phyloP scores from a whole-genome alignment of 2,329 filamentous ascomycete genomes.

The Thyridium curvatum region DNA sequence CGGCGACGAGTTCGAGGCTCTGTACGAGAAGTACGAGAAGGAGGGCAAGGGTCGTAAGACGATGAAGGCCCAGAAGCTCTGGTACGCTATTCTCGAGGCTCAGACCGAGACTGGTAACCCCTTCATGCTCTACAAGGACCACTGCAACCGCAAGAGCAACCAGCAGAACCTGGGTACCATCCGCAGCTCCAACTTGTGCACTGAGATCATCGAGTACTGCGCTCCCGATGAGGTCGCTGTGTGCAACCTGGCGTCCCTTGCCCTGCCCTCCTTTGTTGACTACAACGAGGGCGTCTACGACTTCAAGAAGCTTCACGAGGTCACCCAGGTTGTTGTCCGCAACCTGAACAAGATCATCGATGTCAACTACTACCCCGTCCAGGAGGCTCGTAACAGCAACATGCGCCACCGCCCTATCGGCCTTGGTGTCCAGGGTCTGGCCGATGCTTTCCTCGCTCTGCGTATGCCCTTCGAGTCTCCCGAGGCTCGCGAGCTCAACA shows the following conservation, averaged over 20 bases:
- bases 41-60: slow-evolving; percentile 85
- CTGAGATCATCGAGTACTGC: slow-evolving; percentile 96
- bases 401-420: slow-evolving; percentile 94
- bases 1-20: slow-evolving; percentile 90
- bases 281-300: slow-evolving; percentile 79
- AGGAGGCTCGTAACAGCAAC: slow-evolving; percentile 91
- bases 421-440: slow-evolving; percentile 94
- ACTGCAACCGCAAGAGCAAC: slow-evolving; percentile 98
- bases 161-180: slow-evolving; percentile 99
- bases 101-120: slow-evolving; percentile 99
- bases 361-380: slow-evolving; percentile 96
- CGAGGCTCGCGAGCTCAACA: slow-evolving; percentile 90
- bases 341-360: slow-evolving; percentile 99
- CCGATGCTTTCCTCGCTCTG: slow-evolving; percentile 94
- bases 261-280: slow-evolving; percentile 87
- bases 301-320: slow-evolving; percentile 95
- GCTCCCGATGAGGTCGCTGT: slow-evolving; percentile 97
- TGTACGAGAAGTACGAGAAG: slow-evolving; percentile 89
- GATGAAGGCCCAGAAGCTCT: slow-evolving; percentile 96
- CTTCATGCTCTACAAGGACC: slow-evolving; percentile 99
- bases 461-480: slow-evolving; percentile 96
- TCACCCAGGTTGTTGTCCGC: slow-evolving; percentile 83
- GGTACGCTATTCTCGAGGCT: slow-evolving; percentile 96
- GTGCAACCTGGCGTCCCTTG: slow-evolving; percentile 93
- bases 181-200: slow-evolving; percentile 97